These are phyloP conservation scores for Dothistroma pini DNA, from an alignment of 2,329 filamentous ascomycete species.

Conservation along the genomic window DNA sequence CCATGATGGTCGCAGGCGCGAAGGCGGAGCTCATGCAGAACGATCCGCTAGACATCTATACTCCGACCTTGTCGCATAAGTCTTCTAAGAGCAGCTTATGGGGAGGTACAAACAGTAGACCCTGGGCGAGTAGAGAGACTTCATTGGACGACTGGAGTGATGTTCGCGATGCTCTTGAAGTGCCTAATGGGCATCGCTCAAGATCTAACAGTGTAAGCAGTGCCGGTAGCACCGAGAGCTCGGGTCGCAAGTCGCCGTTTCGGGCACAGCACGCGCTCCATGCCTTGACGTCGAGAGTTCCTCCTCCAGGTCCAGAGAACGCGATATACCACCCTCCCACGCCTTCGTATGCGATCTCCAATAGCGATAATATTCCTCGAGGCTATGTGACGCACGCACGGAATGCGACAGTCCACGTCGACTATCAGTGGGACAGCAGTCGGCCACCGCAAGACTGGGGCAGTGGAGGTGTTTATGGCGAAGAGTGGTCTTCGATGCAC, in stretches of 20 bases:
- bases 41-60: constrained; percentile 54
- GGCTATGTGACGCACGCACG: constrained; percentile 89
- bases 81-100: constrained; percentile 41
- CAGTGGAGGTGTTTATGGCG: constrained; percentile 78
- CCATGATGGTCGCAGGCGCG: constrained; percentile 81
- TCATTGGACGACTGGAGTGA: constrained; percentile 31
- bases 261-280: constrained; percentile 25
- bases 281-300: constrained; percentile 25
- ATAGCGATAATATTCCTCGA: constrained; percentile 73
- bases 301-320: constrained; percentile 27
- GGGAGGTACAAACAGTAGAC: constrained; percentile 39
- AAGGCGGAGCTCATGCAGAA: constrained; percentile 83
- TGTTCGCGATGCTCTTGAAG: constrained; percentile 27
- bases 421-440: constrained; percentile 96
- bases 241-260: constrained; percentile 30
- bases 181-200: constrained; percentile 41
- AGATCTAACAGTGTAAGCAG: constrained; percentile 48
- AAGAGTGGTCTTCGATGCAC: constrained; percentile 97
- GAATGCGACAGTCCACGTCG: constrained; percentile 79
- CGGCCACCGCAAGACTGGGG: constrained; percentile 75
- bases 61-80: constrained; percentile 37
- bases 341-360: constrained; percentile 78
- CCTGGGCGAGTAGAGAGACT: constrained; percentile 22
- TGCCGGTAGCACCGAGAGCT: constrained; percentile 31
- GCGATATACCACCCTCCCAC: constrained; percentile 67